Evolutionary conservation across 2,329 filamentous ascomycete genomes (phyloP), one percentile per base, ranked within the genome.

Genomic region (Alternaria atra): DNA sequence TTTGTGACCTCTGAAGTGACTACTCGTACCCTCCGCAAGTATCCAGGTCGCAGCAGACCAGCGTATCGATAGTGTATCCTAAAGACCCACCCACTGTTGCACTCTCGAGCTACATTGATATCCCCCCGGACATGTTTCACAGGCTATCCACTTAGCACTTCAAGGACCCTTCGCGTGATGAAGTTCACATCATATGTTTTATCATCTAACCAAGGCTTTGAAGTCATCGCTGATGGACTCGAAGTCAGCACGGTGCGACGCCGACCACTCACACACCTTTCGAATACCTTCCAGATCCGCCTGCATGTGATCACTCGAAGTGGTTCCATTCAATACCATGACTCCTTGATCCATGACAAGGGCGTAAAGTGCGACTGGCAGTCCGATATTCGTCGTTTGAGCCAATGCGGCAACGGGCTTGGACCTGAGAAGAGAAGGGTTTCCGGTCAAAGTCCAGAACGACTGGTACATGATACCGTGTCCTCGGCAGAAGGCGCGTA

Each of bases 391-490:
- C 1, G 77, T 73, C 8, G 73, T 70, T 12, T 75, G 53, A 17
- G 86, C 86, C 2, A 93, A 77, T 7, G 70, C 66, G 9, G 72
- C 71, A 0, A 91, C 87, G 1, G 84, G 75, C 12, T 74, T 67
- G 4, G 80, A 83, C 47, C 70, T 76, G 25, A 87, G 63, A 29
- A 89, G 74, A 13, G 77, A 69, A 4, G 85, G 85, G 67, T 89
- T 89, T 0, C 83, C 87, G 0, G 85, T 87, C 73, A 89, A 69
- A 2, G 86, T 89, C 86, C 87, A 88, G 73, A 89, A 89, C 43
- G 82, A 83, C 69, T 89, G 84, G 62, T 87, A 89, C 23, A 83
- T 74, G 48, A 89, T 85, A 1, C 76, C 77, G 12, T 85, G 78
- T 37, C 84, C 79, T 5, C 71, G 73, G 69, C 87, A 89, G 71